Evolutionary conservation across 1,284 basidiomycete genomes (phyloP), one percentile per base, ranked within the genome.

Genomic region (Irpex rosettiformis): DNA sequence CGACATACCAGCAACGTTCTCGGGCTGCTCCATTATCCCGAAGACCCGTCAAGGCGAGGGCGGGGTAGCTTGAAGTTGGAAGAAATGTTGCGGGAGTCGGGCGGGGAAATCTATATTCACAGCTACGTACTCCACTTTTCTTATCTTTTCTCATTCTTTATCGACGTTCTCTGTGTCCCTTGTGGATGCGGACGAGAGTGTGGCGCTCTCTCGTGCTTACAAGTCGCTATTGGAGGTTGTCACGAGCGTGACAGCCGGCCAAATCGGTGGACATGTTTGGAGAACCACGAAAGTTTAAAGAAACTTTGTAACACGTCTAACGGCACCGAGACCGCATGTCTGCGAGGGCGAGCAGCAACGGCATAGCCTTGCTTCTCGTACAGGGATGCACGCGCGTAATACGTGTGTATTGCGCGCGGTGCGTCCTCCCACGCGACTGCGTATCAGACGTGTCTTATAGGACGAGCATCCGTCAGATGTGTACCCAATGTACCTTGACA

Each of bases 1-100:
- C 66, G 58, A 58, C 64, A 54, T 58, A 69, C 65, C 66, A 68
- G 68, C 58, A 61, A 37, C 69, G 27, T 10, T 47, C 40, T 59
- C 21, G 29, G 47, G 22, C 24, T n/a, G 43, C 37, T 55, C 51
- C 16, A 47, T 40, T 22, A 59, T 54, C 61, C 61, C 63, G 47
- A 47, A 64, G 65, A 64, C 27, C 54, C 40, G 13, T 30, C 10
- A 11, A 8, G 47, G 47, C 11, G 29, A 24, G 45, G 25, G 43
- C 33, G 42, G 43, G 40, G 55, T 11, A 24, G 29, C 18, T 5
- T 18, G 27, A 47, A 37, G 4, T 33, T 58, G 54, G 57, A 52
- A 54, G 55, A 16, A 28, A 55, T 55, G 57, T 49, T 43, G 57
- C 45, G 57, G 53, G 57, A 51, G 57, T 29, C n/a, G 57, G 57